Conservation (phyloP, 768 basidiomycete species). For the Mrakia frigida region DNA sequence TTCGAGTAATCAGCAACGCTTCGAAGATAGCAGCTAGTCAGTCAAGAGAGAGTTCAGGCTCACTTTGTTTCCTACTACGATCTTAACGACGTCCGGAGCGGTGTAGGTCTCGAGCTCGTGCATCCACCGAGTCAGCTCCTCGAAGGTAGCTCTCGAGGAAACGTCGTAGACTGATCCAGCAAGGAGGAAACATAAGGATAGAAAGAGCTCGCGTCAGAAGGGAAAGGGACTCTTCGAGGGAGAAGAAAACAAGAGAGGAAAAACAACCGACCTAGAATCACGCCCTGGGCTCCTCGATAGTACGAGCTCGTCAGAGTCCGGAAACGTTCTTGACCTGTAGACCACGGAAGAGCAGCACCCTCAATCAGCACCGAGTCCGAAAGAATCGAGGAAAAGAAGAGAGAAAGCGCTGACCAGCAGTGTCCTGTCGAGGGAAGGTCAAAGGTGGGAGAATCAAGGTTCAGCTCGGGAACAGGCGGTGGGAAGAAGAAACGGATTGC, state of each 20-base stretch:
- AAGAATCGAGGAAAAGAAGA: too few relatives aligned
- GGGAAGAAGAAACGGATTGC: background rate
- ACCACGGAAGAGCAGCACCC: slow-evolving; percentile 66
- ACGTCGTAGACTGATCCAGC: slow-evolving; percentile 97
- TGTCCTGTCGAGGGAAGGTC: slow-evolving; percentile 15
- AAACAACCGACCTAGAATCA: slow-evolving; percentile 46
- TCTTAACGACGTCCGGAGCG: slow-evolving; percentile 76
- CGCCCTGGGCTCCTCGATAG: slow-evolving; percentile 60
- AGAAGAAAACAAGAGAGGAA: background rate
- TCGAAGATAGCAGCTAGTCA: too few relatives aligned
- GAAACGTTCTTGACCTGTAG: slow-evolving; percentile 94
- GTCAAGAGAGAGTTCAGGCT: too few relatives aligned
- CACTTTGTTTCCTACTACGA: slow-evolving; percentile 78
- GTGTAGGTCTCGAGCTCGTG: slow-evolving; percentile 92
- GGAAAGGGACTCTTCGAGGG: too few relatives aligned
- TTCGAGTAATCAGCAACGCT: background rate
- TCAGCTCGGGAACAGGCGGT: background rate
- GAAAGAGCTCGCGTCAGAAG: background rate
- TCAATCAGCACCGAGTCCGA: too few relatives aligned
- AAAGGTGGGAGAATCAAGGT: background rate
- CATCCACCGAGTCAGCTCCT: slow-evolving; percentile 85
- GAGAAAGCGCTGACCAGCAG: slow-evolving; percentile 5
- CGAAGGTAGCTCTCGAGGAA: slow-evolving; percentile 83
- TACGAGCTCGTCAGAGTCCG: slow-evolving; percentile 92
- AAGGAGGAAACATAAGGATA: too few relatives aligned